These are phyloP conservation scores for Hanseniaspora valbyensis DNA, from an alignment of 805 yeast species.

Conservation along the genomic window DNA sequence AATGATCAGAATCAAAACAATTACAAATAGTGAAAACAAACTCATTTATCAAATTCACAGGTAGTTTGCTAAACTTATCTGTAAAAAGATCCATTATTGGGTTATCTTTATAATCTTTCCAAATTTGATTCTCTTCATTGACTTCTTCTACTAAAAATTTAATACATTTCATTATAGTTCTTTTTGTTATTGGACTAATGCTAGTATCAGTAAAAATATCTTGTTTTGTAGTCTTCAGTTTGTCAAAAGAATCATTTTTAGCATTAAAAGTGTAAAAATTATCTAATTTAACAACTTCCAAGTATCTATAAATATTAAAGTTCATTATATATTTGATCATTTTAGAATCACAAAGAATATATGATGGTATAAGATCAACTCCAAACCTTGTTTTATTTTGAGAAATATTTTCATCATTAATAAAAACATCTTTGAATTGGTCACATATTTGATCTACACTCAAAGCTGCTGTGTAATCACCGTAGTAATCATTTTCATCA, in stretches of 20 bases:
- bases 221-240: conserved; percentile 75
- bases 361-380: conserved; percentile 74
- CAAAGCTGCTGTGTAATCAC: conserved; percentile 76
- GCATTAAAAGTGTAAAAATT: conserved; percentile 69
- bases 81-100: conserved; percentile 51
- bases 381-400: conserved; percentile 56
- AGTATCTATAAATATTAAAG: conserved; percentile 77
- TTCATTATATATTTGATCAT: conserved; percentile 44
- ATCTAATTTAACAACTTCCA: conserved; percentile 82
- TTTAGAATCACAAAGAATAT: conserved; percentile 85
- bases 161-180: conserved; percentile 37
- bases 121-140: conserved; percentile 49
- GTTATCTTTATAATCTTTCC: conserved; percentile 45
- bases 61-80: conserved; percentile 52
- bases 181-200: conserved; percentile 60
- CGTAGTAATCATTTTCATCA: conserved; percentile 75
- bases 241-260: conserved; percentile 81
- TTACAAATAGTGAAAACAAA: conserved; percentile 78
- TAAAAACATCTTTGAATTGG: conserved; percentile 70
- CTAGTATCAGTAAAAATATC: conserved; percentile 87
- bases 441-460: conserved; percentile 74
- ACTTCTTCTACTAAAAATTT: conserved; percentile 49
- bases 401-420: conserved; percentile 19
- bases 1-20: conserved; percentile 42
- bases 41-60: conserved; percentile 66